Evolutionary conservation across 208 protist genomes (phyloP), one percentile per base, ranked within the genome.

Genomic region (Crithidia brevicula): DNA sequence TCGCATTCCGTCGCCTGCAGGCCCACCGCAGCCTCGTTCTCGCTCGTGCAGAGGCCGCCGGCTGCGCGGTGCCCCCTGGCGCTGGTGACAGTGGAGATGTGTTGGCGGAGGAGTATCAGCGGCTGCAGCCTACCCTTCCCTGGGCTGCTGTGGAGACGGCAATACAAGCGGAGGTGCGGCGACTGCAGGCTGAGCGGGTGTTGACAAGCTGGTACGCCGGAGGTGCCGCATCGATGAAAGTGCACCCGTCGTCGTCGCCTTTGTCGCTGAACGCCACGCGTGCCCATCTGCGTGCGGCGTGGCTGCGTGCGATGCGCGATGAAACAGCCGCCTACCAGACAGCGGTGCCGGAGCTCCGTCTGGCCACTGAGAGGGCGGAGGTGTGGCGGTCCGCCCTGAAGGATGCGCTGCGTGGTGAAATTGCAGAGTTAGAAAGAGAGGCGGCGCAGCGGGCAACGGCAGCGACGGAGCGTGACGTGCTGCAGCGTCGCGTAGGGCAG

Each of bases 371-470:
- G 34, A 62, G 49, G 28, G 54, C 52, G 5, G 27, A 45, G 7
- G 54, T 50, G 28, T 68, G 65, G 52, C 67, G 74, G 13, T 63
- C 49, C 4, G 54, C 46, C 3, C 15, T 38, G 27, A 69, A 50
- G 42, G 23, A 47, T 22, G 28, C 36, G 51, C 50, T 83, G 53
- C 46, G 61, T 4, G 46, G 28, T 5, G 72, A 77, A 36, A 45
- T 75, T 3, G 47, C 45, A 2, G 13, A 40, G 28, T 59, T 87
- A 28, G 70, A 76, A 49, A 40, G 18, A n/a, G 67, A 65, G 51
- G 57, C 38, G 23, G 50, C 50, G n/a, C 50, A 45, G 49, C 58
- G 11, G 20, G 30, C 25, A 5, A 53, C 22, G 23, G 58, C 25
- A 9, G 20, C 66, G 58, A 15, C 27, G 23, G 58, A 73, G 49